A percentile compares a stretch with the other conserved stretches of the same genome.
phyloP scores from a whole-genome alignment of 306 rosid species.

The Gastrolobium villosum region DNA sequence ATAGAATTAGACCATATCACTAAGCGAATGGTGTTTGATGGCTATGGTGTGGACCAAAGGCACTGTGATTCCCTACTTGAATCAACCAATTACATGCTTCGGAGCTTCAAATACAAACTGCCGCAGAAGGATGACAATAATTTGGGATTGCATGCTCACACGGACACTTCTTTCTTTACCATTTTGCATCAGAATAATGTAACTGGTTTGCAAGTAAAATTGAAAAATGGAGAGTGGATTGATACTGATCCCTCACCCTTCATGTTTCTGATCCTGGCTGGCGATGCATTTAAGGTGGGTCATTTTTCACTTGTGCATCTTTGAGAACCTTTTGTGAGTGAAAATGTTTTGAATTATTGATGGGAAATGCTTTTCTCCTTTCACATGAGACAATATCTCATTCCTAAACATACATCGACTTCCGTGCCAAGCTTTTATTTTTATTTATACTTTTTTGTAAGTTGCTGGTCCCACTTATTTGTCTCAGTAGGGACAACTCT shows the following conservation, averaged over 20 bases:
- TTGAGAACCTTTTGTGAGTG: not conserved
- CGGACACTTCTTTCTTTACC: conserved; percentile 49
- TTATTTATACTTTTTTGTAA: too few relatives aligned
- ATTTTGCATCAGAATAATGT: conserved; percentile 53
- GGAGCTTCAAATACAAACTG: conserved; percentile 44
- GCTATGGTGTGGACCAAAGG: conserved; percentile 47
- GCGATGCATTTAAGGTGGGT: conserved; percentile 51
- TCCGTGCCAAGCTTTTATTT: too few relatives aligned
- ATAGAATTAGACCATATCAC: conserved; percentile 47
- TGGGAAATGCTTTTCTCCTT: too few relatives aligned
- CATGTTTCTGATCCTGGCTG: conserved; percentile 50
- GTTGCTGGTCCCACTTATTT: too few relatives aligned
- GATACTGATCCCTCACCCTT: conserved; percentile 47
- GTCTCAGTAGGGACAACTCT: too few relatives aligned
- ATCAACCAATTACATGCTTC: conserved; percentile 48
- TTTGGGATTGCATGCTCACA: conserved; percentile 50
- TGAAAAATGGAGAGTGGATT: conserved; percentile 51
- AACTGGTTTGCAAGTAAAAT: conserved; percentile 48
- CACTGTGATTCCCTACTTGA: conserved; percentile 46
- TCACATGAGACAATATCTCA: too few relatives aligned
- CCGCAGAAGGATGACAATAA: conserved; percentile 37
- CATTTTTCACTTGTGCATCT: not conserved
- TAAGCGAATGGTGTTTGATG: conserved; percentile 47
- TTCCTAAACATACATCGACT: too few relatives aligned
- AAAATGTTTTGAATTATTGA: not conserved